A percentile compares a stretch with the other conserved stretches of the same genome.
Evolutionary conservation across 2,329 filamentous ascomycete genomes (phyloP).

Genomic region (Verticillium longisporum): DNA sequence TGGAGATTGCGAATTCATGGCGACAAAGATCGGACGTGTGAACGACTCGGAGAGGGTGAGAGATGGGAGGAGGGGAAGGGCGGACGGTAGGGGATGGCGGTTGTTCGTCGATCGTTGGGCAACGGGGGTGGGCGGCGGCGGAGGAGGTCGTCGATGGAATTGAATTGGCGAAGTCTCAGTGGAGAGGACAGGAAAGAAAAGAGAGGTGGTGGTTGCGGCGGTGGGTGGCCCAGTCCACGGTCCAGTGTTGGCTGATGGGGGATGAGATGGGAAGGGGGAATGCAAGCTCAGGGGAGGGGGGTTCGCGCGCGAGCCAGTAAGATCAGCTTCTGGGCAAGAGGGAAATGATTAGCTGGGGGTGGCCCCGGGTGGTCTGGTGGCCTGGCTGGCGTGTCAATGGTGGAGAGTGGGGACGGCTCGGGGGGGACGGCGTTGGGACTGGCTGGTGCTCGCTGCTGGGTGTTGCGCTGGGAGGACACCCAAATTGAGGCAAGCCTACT

Average conservation of each 20-base stretch:
- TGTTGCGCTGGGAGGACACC: not conserved
- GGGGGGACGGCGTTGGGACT: not conserved
- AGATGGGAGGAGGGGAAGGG: slow-evolving; percentile 3
- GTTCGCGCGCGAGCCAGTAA: slow-evolving; percentile 12
- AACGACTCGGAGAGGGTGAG: slow-evolving; percentile 7
- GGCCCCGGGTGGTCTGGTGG: not conserved
- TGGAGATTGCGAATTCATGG: slow-evolving; percentile 50
- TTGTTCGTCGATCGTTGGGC: slow-evolving; percentile 7
- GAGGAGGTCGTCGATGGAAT: slow-evolving; percentile 6
- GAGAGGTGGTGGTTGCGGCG: not conserved
- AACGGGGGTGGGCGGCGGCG: slow-evolving; percentile 9
- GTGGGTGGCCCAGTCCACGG: not conserved
- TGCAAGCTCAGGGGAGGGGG: slow-evolving; percentile 15
- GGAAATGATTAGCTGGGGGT: slow-evolving; percentile 10
- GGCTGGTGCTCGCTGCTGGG: not conserved
- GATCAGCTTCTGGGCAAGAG: slow-evolving; percentile 8
- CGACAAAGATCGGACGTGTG: slow-evolving; percentile 15
- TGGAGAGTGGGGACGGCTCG: not conserved
- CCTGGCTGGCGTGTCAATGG: not conserved
- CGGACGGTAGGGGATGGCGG: no score
- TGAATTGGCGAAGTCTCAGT: slow-evolving; percentile 4
- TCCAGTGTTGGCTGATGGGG: not conserved
- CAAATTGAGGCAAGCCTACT: not conserved
- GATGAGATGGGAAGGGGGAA: slow-evolving; percentile 11
- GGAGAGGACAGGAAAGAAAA: slow-evolving; percentile 3